Conservation (phyloP, 345 rosid genomes). For the Cardamine occulta region DNA sequence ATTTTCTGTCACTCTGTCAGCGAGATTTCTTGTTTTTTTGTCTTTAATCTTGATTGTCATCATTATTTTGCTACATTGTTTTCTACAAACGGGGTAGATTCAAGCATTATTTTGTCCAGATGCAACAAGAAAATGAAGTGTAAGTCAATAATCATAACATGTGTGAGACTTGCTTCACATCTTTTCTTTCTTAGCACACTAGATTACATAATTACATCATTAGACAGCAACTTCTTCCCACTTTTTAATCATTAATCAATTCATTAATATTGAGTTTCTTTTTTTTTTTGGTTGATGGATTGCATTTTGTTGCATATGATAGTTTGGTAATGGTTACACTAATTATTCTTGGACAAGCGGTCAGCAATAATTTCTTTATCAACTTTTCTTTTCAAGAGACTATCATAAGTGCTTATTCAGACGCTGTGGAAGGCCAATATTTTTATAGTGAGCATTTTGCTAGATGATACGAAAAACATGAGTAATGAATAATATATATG, state of each 20-base stretch:
- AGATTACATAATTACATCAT: constrained; percentile 7
- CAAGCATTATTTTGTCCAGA: background rate
- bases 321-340: background rate
- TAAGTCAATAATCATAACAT: constrained; percentile 22
- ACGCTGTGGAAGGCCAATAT: too few relatives aligned
- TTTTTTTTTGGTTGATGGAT: background rate
- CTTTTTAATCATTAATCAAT: background rate
- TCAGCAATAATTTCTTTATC: background rate
- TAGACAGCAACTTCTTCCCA: constrained; percentile 17
- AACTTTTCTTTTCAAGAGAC: background rate
- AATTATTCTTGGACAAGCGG: constrained; percentile 12
- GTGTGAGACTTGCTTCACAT: constrained; percentile 21
- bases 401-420: background rate
- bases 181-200: constrained; percentile 5
- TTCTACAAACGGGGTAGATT: background rate
- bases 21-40: background rate
- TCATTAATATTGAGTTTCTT: background rate
- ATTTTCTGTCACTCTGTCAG: background rate
- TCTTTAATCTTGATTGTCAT: background rate
- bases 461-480: too few relatives aligned
- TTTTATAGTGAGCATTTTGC: background rate
- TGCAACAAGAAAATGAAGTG: background rate
- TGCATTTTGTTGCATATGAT: background rate
- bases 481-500: background rate
- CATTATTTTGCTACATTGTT: background rate